Percentiles rank a stretch among this genome's conserved stretches.
These are phyloP conservation scores for Epichloe sp. DNA, from an alignment of 2,329 filamentous ascomycete species.

Conservation along the genomic window DNA sequence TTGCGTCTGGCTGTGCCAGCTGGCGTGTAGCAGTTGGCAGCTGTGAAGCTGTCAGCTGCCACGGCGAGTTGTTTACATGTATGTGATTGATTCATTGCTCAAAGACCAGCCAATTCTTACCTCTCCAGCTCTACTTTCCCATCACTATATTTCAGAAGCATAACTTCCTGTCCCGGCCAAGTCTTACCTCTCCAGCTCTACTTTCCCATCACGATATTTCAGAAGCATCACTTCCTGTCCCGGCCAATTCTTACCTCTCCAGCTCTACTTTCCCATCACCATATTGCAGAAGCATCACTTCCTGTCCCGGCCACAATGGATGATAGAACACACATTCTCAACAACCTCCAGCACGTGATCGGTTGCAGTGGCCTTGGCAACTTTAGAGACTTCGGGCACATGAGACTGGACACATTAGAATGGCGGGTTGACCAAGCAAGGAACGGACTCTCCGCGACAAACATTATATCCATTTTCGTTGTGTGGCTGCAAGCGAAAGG, in stretches of 20 bases:
- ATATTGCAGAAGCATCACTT: neutral
- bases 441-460: slow-evolving; percentile 5
- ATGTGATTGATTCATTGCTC: too few species aligned
- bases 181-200: neutral
- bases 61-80: too few species aligned
- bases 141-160: neutral
- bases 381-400: slow-evolving; percentile 10
- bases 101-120: neutral
- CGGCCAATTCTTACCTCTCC: neutral
- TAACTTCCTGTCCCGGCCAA: neutral
- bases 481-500: slow-evolving; percentile 16
- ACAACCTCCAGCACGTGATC: slow-evolving; percentile 10
- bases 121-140: neutral
- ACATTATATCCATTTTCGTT: slow-evolving; percentile 13
- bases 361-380: slow-evolving; percentile 12
- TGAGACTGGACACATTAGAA: slow-evolving; percentile 15
- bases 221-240: neutral
- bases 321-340: slow-evolving; percentile 5
- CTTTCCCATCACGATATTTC: neutral
- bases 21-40: neutral
- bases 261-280: neutral
- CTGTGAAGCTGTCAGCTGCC: too few species aligned
- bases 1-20: neutral
- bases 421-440: slow-evolving; percentile 8
- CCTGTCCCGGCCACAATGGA: slow-evolving; percentile 10